Evolutionary conservation across 2,329 filamentous ascomycete genomes (phyloP).

Genomic region (Leptographium wingfieldii): DNA sequence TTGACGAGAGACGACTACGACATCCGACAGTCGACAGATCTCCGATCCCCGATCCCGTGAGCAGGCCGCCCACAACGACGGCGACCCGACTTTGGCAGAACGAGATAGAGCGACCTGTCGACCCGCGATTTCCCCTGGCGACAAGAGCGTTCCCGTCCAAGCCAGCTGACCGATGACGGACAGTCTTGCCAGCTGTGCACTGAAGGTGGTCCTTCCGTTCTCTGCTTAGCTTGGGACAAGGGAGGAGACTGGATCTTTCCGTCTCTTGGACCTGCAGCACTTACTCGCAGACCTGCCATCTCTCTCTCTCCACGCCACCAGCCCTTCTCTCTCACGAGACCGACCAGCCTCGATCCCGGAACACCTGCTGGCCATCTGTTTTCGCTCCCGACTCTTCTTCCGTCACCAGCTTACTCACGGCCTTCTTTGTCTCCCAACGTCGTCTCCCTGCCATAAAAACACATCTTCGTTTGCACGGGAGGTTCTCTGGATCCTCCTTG

Average conservation of each 20-base stretch:
- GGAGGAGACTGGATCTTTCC: neutral
- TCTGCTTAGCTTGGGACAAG: neutral
- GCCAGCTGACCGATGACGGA: neutral
- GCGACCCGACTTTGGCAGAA: neutral
- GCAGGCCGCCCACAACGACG: neutral
- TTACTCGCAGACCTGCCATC: neutral
- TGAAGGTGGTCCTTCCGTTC: neutral
- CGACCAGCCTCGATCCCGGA: no score
- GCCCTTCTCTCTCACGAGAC: neutral
- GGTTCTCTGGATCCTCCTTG: constrained; percentile 11
- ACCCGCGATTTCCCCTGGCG: neutral
- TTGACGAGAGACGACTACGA: neutral
- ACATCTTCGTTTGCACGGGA: constrained; percentile 8
- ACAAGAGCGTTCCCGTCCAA: neutral
- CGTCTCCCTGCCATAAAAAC: neutral
- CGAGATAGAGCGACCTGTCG: neutral
- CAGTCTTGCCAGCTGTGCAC: neutral
- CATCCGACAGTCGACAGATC: no score
- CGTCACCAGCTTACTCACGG: no score
- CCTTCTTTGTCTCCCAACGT: neutral
- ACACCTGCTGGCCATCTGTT: no score
- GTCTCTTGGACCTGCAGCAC: neutral
- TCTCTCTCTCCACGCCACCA: neutral
- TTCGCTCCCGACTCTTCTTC: no score
- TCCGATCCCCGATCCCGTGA: no score